Evolutionary conservation across 2,329 filamentous ascomycete genomes (phyloP).

Genomic region (Lecanicillium sp.): DNA sequence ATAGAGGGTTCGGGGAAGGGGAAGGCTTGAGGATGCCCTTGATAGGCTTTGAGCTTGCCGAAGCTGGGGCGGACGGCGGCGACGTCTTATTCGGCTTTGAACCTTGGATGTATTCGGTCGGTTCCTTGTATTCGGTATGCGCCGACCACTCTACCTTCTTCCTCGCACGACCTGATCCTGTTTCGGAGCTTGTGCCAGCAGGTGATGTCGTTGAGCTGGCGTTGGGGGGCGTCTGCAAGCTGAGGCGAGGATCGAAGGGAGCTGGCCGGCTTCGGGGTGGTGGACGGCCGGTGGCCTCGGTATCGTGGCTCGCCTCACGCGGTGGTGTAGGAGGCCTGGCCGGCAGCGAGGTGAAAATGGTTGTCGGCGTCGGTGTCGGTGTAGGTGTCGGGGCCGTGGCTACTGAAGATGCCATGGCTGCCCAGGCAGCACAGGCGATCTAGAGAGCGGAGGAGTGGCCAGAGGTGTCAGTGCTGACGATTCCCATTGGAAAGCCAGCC

Average conservation of each 20-base stretch:
- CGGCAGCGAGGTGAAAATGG: conserved; percentile 42
- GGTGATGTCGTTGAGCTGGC: conserved; percentile 35
- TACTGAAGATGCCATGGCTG: conserved; percentile 34
- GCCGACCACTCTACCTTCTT: conserved; percentile 53
- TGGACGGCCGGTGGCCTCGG: conserved; percentile 24
- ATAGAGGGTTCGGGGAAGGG: conserved; percentile 37
- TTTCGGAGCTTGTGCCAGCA: conserved; percentile 31
- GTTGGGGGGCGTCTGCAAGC: conserved; percentile 46
- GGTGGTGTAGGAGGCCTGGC: conserved; percentile 61
- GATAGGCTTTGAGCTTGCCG: conserved; percentile 36
- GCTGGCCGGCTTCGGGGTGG: conserved; percentile 26
- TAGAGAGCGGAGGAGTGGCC: conserved; percentile 23
- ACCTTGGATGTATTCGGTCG: conserved; percentile 35
- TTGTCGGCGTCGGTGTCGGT: conserved; percentile 22
- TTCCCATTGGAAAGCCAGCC: conserved; percentile 3
- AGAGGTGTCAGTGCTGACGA: conserved; percentile 3
- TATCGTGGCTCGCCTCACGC: conserved; percentile 40
- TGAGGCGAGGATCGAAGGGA: conserved; percentile 29
- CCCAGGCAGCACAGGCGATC: conserved; percentile 30
- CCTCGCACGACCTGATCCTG: conserved; percentile 34
- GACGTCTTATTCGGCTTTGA: conserved; percentile 29
- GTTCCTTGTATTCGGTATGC: conserved; percentile 48
- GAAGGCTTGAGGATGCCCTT: conserved; percentile 74
- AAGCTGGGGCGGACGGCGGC: conserved; percentile 31
- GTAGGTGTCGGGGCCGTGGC: conserved; percentile 25